A percentile compares a stretch with the other conserved stretches of the same genome.
Evolutionary conservation across 2,329 filamentous ascomycete genomes (phyloP).

Genomic region (Cadophora sp.): DNA sequence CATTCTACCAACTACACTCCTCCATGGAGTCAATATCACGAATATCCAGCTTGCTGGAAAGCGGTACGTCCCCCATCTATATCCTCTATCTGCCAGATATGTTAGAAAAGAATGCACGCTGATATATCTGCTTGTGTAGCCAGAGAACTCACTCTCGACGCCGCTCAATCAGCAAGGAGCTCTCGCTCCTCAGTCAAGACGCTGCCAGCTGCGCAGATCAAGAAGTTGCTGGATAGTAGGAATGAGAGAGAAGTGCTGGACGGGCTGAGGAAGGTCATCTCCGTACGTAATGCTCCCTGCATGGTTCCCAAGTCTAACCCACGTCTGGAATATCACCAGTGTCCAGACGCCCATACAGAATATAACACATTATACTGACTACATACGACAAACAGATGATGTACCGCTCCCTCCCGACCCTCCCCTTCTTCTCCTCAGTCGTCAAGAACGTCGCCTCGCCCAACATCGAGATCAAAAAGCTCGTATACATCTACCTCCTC

Average conservation of each 20-base stretch:
- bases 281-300: constrained; percentile 60
- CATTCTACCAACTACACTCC: constrained; percentile 34
- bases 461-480: constrained; percentile 94
- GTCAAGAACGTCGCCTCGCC: constrained; percentile 97
- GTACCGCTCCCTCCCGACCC: constrained; percentile 86
- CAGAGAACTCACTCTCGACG: constrained; percentile 96
- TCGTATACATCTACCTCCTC: constrained; percentile 98
- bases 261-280: constrained; percentile 85
- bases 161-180: constrained; percentile 84
- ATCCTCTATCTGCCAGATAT: constrained; percentile 3
- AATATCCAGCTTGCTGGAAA: constrained; percentile 94
- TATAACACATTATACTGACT: not conserved
- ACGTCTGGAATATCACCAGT: not conserved
- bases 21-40: constrained; percentile 94
- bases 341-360: not conserved
- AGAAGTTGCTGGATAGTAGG: constrained; percentile 92
- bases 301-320: not conserved
- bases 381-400: constrained; percentile 72
- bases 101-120: constrained; percentile 10
- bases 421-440: constrained; percentile 95
- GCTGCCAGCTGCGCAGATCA: constrained; percentile 82
- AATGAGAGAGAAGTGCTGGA: constrained; percentile 93
- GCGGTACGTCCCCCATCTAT: constrained; percentile 64
- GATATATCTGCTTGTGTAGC: constrained; percentile 59
- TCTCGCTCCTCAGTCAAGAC: constrained; percentile 67